Evolutionary conservation across 345 rosid genomes (phyloP).

Genomic region (Gossypium herbaceum): DNA sequence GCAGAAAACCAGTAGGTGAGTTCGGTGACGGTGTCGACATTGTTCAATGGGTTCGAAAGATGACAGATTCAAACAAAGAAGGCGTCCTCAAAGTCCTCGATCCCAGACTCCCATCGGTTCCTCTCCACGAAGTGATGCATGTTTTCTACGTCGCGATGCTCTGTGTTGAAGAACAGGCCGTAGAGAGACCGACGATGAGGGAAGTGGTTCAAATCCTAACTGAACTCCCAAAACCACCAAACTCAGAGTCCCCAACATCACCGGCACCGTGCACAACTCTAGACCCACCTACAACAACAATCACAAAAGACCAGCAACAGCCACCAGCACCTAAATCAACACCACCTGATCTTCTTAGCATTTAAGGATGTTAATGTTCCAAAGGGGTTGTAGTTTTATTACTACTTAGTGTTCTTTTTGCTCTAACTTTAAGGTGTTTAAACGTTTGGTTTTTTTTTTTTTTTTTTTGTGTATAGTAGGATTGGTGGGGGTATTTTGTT

Average conservation of each 20-base stretch:
- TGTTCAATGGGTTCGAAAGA: conserved; percentile 91
- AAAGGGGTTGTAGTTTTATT: conserved; percentile 23
- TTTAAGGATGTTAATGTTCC: conserved; percentile 31
- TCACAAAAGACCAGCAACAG: conserved; percentile 37
- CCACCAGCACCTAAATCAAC: conserved; percentile 21
- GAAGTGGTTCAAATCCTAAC: conserved; percentile 97
- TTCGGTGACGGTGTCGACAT: conserved; percentile 98
- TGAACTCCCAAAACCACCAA: conserved; percentile 61
- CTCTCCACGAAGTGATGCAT: conserved; percentile 80
- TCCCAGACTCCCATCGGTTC: conserved; percentile 78
- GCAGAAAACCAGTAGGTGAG: conserved; percentile 90
- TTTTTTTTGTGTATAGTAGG: conserved; percentile 39
- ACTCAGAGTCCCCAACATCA: conserved; percentile 30
- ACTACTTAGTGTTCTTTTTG: conserved; percentile 22
- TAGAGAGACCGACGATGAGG: conserved; percentile 93
- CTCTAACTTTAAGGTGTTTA: conserved; percentile 34
- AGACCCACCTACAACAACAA: conserved; percentile 28
- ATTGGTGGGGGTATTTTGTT: conserved; percentile 15
- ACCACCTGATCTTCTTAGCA: conserved; percentile 67
- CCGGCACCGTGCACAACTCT: conserved; percentile 11
- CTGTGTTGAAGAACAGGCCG: conserved; percentile 95
- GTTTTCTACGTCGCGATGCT: conserved; percentile 95
- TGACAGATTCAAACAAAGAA: conserved; percentile 86
- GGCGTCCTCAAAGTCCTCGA: conserved; percentile 76
- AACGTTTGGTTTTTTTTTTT: conserved; percentile 25